Evolutionary conservation across 495 filamentous ascomycete genomes (phyloP).

Genomic region (Articulospora tetracladia): DNA sequence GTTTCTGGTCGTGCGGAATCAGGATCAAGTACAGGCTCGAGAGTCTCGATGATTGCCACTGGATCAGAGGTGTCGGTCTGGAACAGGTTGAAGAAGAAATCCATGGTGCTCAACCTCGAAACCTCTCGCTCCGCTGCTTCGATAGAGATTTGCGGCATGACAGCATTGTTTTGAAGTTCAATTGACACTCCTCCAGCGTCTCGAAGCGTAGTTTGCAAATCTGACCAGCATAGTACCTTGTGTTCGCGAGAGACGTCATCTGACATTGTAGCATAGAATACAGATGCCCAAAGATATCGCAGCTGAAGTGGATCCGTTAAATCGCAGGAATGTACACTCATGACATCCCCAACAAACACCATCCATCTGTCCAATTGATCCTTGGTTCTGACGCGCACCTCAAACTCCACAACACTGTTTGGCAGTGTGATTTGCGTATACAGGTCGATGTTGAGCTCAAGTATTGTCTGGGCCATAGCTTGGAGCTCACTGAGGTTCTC

Average conservation of each 20-base stretch:
- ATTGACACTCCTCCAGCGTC: conserved; percentile 42
- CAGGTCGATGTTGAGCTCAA: conserved; percentile 86
- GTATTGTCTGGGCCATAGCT: conserved; percentile 71
- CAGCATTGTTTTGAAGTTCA: conserved; percentile 74
- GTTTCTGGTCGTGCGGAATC: conserved; percentile 42
- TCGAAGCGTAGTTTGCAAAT: conserved; percentile 43
- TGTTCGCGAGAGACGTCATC: conserved; percentile 71
- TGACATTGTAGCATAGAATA: conserved; percentile 66
- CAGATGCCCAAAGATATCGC: conserved; percentile 81
- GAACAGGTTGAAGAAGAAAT: conserved; percentile 90
- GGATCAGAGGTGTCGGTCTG: conserved; percentile 63
- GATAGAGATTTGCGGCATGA: conserved; percentile 85
- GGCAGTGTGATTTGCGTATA: conserved; percentile 75
- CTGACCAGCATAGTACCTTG: conserved; percentile 74
- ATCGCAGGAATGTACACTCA: conserved; percentile 36
- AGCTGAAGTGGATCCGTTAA: conserved; percentile 45
- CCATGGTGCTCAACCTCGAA: conserved; percentile 87
- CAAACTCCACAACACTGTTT: conserved; percentile 60
- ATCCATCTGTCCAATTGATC: conserved; percentile 75
- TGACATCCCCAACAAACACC: conserved; percentile 59
- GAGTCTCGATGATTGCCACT: conserved; percentile 76
- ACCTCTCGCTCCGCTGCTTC: conserved; percentile 83
- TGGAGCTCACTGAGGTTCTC: conserved; percentile 21
- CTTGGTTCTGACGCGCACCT: conserved; percentile 55
- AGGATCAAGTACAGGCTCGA: conserved; percentile 88